Percentiles rank a stretch among this genome's conserved stretches.
These are phyloP conservation scores for Diaporthe citri DNA, from an alignment of 2,329 filamentous ascomycete genomes.

Conservation along the genomic window DNA sequence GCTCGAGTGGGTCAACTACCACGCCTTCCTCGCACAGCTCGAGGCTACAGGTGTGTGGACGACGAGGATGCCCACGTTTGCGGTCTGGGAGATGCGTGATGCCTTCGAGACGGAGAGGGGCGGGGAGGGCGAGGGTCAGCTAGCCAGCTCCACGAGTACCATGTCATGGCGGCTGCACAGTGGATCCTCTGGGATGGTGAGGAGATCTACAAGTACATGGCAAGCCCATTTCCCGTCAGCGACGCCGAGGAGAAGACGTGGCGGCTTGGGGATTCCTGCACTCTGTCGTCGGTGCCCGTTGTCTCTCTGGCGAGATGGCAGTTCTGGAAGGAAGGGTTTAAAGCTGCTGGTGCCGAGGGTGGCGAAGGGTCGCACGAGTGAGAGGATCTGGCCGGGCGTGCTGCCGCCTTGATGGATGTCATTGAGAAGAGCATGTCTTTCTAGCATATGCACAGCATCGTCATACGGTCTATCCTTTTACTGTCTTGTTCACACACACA, in stretches of 20 bases:
- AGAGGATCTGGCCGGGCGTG: not conserved
- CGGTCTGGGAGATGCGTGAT: not conserved
- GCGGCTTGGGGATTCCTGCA: not conserved
- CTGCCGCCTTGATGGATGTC: not conserved
- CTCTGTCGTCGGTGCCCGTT: not conserved
- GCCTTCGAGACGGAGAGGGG: not conserved
- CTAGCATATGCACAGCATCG: not conserved
- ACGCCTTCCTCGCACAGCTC: constrained; percentile 1
- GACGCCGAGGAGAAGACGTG: not conserved
- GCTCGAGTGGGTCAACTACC: constrained; percentile 2
- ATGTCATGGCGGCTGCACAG: constrained; percentile 9
- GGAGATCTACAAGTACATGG: not conserved
- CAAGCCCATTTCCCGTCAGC: not conserved
- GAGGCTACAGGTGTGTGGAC: not conserved
- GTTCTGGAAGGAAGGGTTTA: constrained; percentile 3
- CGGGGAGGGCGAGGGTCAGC: not conserved
- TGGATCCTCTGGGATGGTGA: constrained; percentile 4
- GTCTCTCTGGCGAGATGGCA: constrained; percentile 10
- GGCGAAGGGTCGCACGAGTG: not conserved
- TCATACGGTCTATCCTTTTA: not conserved
- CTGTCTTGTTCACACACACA: not conserved
- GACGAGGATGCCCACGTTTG: not conserved
- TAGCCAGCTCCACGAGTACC: not conserved
- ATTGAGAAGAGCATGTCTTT: constrained; percentile 10
- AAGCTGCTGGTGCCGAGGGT: not conserved